Conservation (phyloP, 306 rosid genomes). For the Cucurbita pepo region DNA sequence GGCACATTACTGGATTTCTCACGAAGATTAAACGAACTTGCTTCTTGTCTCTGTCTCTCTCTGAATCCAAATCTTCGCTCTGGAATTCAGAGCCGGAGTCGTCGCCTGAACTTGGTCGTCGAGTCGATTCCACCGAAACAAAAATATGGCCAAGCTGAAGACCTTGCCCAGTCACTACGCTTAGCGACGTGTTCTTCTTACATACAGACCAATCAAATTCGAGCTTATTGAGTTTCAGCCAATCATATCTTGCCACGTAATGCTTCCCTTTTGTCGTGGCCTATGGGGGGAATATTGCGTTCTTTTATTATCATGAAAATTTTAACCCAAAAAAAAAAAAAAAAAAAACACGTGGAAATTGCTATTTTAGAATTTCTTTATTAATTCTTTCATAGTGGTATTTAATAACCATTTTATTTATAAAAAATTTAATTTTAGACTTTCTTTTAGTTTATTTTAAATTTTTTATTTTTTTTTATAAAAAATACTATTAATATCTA, state of each 20-base stretch:
- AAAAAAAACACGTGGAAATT: too few species aligned
- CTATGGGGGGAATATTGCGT: neutral
- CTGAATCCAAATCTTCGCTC: neutral
- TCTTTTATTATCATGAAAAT: neutral
- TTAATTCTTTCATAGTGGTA: too few species aligned
- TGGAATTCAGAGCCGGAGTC: neutral
- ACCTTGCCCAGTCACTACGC: constrained; percentile 3
- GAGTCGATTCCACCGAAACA: constrained; percentile 12
- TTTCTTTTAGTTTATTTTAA: too few species aligned
- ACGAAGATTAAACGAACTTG: neutral
- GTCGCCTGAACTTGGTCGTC: constrained; percentile 5
- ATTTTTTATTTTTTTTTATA: too few species aligned
- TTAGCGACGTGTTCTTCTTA: constrained; percentile 46
- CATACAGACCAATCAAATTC: constrained; percentile 39
- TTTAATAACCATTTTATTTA: too few species aligned
- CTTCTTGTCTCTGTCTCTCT: neutral
- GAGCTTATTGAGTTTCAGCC: constrained; percentile 13
- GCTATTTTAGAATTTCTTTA: too few species aligned
- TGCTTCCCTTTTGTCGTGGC: neutral
- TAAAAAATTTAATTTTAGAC: too few species aligned
- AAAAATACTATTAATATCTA: too few species aligned
- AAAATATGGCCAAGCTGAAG: neutral
- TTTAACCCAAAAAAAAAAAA: too few species aligned
- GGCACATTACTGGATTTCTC: constrained; percentile 1
- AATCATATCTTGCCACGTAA: constrained; percentile 23